phyloP scores from a whole-genome alignment of 2,329 filamentous ascomycete species.

The Penicillium sp. region DNA sequence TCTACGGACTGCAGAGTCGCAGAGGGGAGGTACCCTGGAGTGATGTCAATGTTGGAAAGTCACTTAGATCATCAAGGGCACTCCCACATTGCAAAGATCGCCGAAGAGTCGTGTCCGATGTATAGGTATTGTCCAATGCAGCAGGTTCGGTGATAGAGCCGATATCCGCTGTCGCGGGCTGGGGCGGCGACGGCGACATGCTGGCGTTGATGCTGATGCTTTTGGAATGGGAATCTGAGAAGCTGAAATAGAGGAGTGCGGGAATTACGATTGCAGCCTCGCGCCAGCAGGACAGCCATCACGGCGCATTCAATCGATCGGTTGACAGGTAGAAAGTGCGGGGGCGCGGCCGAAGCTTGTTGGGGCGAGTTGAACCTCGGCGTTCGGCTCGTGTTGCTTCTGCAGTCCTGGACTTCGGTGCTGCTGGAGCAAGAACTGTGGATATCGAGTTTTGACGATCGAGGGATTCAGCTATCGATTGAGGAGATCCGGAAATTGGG shows the following conservation, averaged over 20 bases:
- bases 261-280: too few species aligned
- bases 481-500: too few species aligned
- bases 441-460: too few species aligned
- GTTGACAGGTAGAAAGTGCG: too few species aligned
- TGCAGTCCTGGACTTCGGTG: neutral
- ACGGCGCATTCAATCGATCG: too few species aligned
- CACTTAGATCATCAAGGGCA: neutral
- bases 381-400: slow-evolving; percentile 8
- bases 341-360: too few species aligned
- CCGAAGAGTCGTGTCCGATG: slow-evolving; percentile 54
- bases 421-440: neutral
- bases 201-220: neutral
- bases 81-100: slow-evolving; percentile 52
- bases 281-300: too few species aligned
- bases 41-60: neutral
- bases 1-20: slow-evolving; percentile 55
- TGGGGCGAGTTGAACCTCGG: slow-evolving; percentile 21
- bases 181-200: slow-evolving; percentile 10
- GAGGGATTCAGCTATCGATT: too few species aligned
- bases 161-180: slow-evolving; percentile 36
- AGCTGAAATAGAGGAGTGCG: too few species aligned
- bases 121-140: slow-evolving; percentile 55
- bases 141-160: slow-evolving; percentile 59
- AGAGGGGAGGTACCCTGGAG: slow-evolving; percentile 44
- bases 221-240: too few species aligned